These are phyloP conservation scores for Nicotiana tabacum DNA, from an alignment of 257 asterid species.

Conservation along the genomic window DNA sequence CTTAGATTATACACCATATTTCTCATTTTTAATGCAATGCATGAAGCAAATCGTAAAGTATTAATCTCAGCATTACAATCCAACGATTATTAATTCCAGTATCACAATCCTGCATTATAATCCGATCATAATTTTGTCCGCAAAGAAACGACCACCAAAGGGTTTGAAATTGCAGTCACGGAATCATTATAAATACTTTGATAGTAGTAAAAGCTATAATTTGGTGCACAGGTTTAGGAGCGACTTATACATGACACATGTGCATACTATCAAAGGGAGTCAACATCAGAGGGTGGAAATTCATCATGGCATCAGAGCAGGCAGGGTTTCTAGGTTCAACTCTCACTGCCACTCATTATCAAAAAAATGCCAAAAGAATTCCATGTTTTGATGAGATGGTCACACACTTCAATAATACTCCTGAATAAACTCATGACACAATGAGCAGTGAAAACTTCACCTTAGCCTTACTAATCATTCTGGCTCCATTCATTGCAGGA, in stretches of 20 bases:
- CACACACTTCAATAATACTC: too few relatives aligned
- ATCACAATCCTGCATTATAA: background rate
- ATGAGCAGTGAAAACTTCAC: constrained; percentile 27
- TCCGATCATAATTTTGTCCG: background rate
- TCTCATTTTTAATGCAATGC: background rate
- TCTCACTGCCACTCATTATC: too few relatives aligned
- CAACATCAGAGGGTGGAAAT: background rate
- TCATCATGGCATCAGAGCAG: too few relatives aligned
- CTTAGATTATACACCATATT: background rate
- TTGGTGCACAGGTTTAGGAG: background rate
- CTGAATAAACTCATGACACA: background rate
- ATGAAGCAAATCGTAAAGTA: background rate
- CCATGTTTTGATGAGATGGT: too few relatives aligned
- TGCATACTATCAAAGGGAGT: background rate
- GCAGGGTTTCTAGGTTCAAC: too few relatives aligned
- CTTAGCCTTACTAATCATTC: constrained; percentile 59
- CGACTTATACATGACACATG: background rate
- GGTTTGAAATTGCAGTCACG: background rate
- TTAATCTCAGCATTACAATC: background rate
- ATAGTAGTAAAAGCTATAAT: background rate
- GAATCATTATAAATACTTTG: background rate
- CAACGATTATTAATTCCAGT: background rate
- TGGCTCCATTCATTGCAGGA: constrained; percentile 33
- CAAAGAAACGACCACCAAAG: background rate
- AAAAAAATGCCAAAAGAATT: too few relatives aligned